Evolutionary conservation across 495 filamentous ascomycete genomes (phyloP).

Genomic region (Podospora fimiseda): DNA sequence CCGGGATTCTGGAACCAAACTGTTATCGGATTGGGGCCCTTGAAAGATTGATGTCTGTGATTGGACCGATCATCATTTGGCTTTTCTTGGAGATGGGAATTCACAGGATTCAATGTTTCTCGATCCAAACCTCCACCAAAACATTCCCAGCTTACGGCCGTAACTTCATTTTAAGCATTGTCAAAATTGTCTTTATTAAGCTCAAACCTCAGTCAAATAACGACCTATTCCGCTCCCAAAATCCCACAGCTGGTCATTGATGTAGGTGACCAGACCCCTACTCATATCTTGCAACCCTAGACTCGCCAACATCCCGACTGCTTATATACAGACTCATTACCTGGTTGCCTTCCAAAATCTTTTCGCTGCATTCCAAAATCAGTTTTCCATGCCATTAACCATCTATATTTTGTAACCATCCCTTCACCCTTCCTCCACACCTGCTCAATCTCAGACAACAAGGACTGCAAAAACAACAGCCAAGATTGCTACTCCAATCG

Average conservation of each 20-base stretch:
- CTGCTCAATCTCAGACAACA: neutral
- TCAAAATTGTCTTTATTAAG: neutral
- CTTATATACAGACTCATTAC: neutral
- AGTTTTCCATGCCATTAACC: too few species aligned
- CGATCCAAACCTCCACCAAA: too few species aligned
- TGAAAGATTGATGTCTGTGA: neutral
- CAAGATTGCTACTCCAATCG: conserved; percentile 24
- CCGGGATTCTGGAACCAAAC: neutral
- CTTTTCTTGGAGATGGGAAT: too few species aligned
- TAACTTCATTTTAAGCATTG: too few species aligned
- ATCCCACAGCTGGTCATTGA: too few species aligned
- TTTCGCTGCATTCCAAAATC: neutral
- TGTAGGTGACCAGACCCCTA: too few species aligned
- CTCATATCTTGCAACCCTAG: neutral
- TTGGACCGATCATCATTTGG: too few species aligned
- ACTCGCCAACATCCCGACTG: neutral
- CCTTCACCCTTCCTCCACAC: neutral
- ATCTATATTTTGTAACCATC: neutral
- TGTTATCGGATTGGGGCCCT: neutral
- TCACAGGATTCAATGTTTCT: too few species aligned
- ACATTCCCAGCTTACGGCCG: too few species aligned
- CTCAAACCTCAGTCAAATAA: neutral
- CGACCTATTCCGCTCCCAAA: too few species aligned
- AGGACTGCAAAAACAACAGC: conserved; percentile 17
- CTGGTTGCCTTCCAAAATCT: neutral